Percentiles rank a stretch among this genome's conserved stretches.
phyloP scores from a whole-genome alignment of 164 flowering plant species.

The Aristolochia contorta region DNA sequence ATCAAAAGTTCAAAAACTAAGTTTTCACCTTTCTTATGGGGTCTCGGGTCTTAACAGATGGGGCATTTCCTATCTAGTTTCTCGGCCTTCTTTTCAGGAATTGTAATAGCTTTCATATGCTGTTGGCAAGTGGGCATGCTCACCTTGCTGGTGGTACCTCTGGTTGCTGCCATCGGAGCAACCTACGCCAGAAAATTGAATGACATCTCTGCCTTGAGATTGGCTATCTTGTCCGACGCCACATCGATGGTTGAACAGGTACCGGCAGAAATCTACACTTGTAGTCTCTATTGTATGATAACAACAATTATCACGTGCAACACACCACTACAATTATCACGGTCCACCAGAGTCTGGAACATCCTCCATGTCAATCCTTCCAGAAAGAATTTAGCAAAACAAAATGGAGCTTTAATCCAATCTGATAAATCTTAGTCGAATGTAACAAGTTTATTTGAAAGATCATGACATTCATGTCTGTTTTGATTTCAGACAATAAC shows the following conservation, averaged over 20 bases:
- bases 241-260: slow-evolving; percentile 66
- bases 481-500: slow-evolving; percentile 36
- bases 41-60: slow-evolving; percentile 24
- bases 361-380: background rate
- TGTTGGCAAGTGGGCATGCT: slow-evolving; percentile 57
- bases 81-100: slow-evolving; percentile 43
- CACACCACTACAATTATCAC: background rate
- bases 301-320: too few species aligned
- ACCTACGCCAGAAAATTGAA: slow-evolving; percentile 59
- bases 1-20: background rate
- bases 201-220: slow-evolving; percentile 29
- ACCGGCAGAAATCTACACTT: background rate
- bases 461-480: background rate
- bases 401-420: too few species aligned
- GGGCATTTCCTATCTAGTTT: slow-evolving; percentile 52
- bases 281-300: background rate
- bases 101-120: slow-evolving; percentile 43
- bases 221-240: slow-evolving; percentile 38
- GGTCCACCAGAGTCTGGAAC: background rate
- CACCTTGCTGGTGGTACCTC: slow-evolving; percentile 44
- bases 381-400: too few species aligned
- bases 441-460: too few species aligned
- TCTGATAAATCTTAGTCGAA: too few species aligned
- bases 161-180: slow-evolving; percentile 46
- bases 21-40: too few species aligned